Conservation (phyloP, 2,329 filamentous ascomycete species). For the Monosporascus sp. region DNA sequence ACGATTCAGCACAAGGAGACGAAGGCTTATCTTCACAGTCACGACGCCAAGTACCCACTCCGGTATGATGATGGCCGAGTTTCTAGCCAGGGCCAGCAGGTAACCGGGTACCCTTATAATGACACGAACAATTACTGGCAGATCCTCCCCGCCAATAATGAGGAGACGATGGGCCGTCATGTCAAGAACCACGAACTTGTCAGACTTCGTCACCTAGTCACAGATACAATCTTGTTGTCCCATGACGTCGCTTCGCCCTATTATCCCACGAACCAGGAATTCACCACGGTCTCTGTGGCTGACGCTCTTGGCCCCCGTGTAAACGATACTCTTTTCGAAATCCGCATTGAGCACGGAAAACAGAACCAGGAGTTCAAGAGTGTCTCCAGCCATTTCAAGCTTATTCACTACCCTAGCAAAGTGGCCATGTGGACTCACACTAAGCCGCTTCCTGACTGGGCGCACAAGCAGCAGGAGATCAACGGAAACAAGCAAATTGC, state of each 20-base stretch:
- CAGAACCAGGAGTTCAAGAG: constrained; percentile 78
- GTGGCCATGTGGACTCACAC: constrained; percentile 99
- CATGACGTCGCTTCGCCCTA: constrained; percentile 97
- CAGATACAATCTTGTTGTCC: constrained; percentile 79
- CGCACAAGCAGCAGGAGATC: constrained; percentile 94
- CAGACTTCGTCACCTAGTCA: constrained; percentile 79
- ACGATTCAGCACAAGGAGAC: constrained; percentile 95
- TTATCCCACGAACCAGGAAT: constrained; percentile 97
- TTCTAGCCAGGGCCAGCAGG: constrained; percentile 95
- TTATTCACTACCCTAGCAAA: constrained; percentile 89
- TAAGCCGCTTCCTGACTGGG: constrained; percentile 94
- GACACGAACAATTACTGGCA: constrained; percentile 99
- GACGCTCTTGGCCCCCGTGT: constrained; percentile 67
- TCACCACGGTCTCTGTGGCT: constrained; percentile 73
- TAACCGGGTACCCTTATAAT: constrained; percentile 96
- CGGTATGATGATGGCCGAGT: constrained; percentile 96
- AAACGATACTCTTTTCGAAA: constrained; percentile 90
- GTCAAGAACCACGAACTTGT: constrained; percentile 83
- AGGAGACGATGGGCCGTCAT: constrained; percentile 51
- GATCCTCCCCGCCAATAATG: constrained; percentile 66
- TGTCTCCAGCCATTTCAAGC: constrained; percentile 88
- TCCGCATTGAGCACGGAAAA: constrained; percentile 85
- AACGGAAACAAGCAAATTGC: constrained; percentile 97
- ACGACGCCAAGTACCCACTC: constrained; percentile 81
- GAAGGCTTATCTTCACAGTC: constrained; percentile 92